Conservation (phyloP, 495 filamentous ascomycete species). For the Xylaria longipes region DNA sequence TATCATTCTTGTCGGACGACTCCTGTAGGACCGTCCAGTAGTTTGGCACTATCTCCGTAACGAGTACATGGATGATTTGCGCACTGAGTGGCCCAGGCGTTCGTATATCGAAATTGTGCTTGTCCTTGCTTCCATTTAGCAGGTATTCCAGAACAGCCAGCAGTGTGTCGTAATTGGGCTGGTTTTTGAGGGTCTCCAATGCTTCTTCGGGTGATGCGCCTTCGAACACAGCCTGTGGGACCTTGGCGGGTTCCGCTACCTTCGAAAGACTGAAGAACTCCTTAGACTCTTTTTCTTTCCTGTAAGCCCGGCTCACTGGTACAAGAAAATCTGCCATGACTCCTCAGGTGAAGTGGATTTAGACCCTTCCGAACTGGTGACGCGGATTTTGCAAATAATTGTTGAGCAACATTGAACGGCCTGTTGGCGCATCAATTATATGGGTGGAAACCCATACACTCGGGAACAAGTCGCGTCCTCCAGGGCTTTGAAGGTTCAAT, state of each 20-base stretch:
- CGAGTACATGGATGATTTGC: constrained; percentile 72
- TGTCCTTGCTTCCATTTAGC: constrained; percentile 39
- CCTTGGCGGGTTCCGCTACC: constrained; percentile 15
- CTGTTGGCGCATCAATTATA: no score
- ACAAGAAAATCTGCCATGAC: constrained; percentile 60
- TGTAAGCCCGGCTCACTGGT: constrained; percentile 54
- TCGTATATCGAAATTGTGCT: constrained; percentile 62
- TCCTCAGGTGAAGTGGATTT: not conserved
- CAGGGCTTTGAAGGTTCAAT: no score
- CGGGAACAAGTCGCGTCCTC: no score
- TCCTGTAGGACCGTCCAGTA: constrained; percentile 72
- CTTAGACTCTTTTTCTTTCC: constrained; percentile 30
- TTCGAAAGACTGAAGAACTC: constrained; percentile 31
- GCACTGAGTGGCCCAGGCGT: constrained; percentile 68
- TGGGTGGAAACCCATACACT: no score
- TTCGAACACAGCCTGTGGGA: constrained; percentile 23
- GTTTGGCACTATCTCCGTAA: constrained; percentile 72
- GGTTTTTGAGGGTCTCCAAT: constrained; percentile 65
- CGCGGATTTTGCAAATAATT: not conserved
- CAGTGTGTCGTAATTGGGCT: constrained; percentile 68
- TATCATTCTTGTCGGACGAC: constrained; percentile 40
- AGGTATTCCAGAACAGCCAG: constrained; percentile 61
- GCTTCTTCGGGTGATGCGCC: constrained; percentile 61
- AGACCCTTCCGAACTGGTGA: not conserved
- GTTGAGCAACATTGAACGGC: not conserved